Evolutionary conservation across 257 asterid genomes (phyloP).

Genomic region (Mitragyna speciosa): DNA sequence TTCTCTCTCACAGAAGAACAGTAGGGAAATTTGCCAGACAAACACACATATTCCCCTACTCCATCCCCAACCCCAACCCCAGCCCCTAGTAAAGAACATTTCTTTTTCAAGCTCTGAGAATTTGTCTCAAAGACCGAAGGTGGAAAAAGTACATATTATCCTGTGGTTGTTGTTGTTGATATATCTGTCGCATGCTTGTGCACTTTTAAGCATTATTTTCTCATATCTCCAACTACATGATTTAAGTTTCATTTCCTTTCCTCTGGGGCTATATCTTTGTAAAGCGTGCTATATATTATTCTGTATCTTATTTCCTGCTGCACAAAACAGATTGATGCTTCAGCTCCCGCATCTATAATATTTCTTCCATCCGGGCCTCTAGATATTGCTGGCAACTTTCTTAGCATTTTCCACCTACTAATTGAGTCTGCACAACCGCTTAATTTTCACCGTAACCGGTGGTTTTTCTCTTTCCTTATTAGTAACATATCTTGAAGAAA

Average conservation of each 20-base stretch:
- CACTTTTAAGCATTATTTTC: not conserved
- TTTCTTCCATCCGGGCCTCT: not conserved
- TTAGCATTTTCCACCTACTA: not conserved
- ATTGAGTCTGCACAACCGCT: not conserved
- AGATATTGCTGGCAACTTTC: constrained; percentile 2
- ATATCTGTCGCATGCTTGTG: not conserved
- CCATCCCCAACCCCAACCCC: no score
- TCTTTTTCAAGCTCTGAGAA: no score
- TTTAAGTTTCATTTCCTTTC: not conserved
- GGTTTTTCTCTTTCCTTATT: constrained; percentile 16
- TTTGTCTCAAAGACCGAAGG: no score
- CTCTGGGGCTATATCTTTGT: not conserved
- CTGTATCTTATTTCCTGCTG: not conserved
- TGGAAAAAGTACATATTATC: no score
- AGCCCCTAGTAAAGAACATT: no score
- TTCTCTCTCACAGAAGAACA: no score
- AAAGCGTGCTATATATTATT: not conserved
- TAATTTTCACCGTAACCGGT: constrained; percentile 20
- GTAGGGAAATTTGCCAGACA: no score
- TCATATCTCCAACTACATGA: not conserved
- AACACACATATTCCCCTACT: no score
- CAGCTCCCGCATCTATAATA: not conserved
- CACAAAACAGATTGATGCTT: constrained; percentile 5
- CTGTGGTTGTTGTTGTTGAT: not conserved
- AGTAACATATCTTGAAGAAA: constrained; percentile 34